phyloP scores from a whole-genome alignment of 331 rosid genomes.

The Pyrus hybrid region DNA sequence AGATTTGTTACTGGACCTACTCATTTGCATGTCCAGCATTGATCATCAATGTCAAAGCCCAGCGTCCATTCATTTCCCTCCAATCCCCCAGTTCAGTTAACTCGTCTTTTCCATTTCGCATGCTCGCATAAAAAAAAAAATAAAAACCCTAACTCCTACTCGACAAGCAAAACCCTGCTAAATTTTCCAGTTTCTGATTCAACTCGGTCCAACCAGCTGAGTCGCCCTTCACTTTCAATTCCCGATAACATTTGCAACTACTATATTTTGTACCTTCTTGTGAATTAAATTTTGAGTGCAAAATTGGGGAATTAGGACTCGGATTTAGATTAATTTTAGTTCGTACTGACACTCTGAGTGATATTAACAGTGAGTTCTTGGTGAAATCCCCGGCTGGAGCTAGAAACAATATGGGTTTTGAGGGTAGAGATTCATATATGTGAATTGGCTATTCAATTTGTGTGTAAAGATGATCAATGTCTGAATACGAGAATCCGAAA shows the following conservation, averaged over 20 bases:
- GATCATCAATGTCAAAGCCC: neutral
- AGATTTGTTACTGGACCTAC: neutral
- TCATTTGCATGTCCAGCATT: neutral
- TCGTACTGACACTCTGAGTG: neutral
- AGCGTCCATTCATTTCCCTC: constrained; percentile 13
- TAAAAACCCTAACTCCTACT: constrained; percentile 20
- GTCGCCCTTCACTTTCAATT: neutral
- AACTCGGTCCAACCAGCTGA: constrained; percentile 15
- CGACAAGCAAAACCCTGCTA: neutral
- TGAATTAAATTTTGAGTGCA: neutral
- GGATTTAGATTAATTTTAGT: neutral
- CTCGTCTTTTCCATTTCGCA: constrained; percentile 6
- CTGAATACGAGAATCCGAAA: neutral
- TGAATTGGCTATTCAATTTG: neutral
- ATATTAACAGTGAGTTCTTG: neutral
- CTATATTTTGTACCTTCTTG: neutral
- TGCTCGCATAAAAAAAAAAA: neutral
- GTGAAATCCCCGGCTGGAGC: neutral
- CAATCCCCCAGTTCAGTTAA: constrained; percentile 4
- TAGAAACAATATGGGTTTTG: neutral
- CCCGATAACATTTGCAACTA: neutral
- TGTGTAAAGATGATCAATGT: neutral
- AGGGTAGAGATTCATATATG: neutral
- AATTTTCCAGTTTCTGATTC: neutral
- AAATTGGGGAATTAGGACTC: neutral